Percentiles rank a stretch among this genome's conserved stretches.
Conservation (phyloP, 2,329 filamentous ascomycete species). For the Pseudogymnoascus sp. region DNA sequence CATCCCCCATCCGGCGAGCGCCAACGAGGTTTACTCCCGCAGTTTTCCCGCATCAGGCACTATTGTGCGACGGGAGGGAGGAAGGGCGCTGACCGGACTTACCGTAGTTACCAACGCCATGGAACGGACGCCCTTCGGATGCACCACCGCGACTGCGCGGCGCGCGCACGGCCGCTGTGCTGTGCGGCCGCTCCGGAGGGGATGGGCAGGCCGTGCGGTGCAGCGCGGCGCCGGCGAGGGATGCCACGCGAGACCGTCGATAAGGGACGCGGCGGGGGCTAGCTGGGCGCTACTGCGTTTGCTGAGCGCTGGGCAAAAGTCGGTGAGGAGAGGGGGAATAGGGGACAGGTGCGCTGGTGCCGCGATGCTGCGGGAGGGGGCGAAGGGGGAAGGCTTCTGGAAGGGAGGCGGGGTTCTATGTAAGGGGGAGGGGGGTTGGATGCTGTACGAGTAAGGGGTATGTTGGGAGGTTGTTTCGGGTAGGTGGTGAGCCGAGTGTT, state of each 20-base stretch:
- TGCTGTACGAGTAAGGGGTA: background rate
- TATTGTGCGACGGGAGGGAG: background rate
- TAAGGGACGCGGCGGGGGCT: background rate
- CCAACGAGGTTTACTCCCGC: background rate
- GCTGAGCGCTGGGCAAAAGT: background rate
- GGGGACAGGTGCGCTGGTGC: background rate
- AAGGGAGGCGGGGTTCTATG: background rate
- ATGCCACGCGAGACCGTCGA: background rate
- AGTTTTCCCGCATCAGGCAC: background rate
- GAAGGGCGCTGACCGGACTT: background rate
- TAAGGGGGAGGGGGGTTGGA: background rate
- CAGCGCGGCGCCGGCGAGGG: background rate
- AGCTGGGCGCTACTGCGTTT: background rate
- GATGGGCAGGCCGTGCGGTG: background rate
- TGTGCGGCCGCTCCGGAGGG: background rate
- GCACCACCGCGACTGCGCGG: background rate
- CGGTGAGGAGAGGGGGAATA: background rate
- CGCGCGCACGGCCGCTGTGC: background rate
- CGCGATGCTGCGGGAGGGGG: background rate
- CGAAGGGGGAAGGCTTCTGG: constrained; percentile 6
- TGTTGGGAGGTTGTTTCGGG: background rate
- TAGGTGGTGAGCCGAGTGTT: background rate
- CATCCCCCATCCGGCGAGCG: background rate
- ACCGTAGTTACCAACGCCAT: background rate
- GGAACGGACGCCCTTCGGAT: background rate